A percentile compares a stretch with the other conserved stretches of the same genome.
These are phyloP conservation scores for Cicer yamashitae DNA, from an alignment of 306 rosid species.

Conservation along the genomic window DNA sequence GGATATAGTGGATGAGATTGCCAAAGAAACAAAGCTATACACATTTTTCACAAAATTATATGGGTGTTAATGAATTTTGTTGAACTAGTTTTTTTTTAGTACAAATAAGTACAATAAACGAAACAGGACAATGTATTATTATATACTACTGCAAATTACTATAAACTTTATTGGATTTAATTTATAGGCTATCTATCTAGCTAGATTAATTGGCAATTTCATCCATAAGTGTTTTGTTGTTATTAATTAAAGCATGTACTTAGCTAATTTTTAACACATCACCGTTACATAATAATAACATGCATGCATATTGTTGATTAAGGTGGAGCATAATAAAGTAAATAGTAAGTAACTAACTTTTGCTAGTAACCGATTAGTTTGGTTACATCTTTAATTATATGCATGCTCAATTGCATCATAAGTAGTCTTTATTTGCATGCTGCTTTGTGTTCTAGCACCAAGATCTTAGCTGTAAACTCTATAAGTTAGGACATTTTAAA, in stretches of 20 bases:
- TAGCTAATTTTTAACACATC: too few relatives aligned
- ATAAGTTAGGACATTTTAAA: background rate
- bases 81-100: too few relatives aligned
- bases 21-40: slow-evolving; percentile 75
- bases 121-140: background rate
- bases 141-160: background rate
- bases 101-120: background rate
- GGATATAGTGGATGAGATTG: slow-evolving; percentile 70
- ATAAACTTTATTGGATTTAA: background rate
- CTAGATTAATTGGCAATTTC: background rate
- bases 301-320: background rate
- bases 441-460: background rate
- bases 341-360: too few relatives aligned
- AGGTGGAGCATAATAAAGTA: background rate
- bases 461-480: background rate
- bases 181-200: background rate
- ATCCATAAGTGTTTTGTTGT: background rate
- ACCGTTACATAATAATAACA: too few relatives aligned
- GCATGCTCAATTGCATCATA: background rate
- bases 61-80: background rate
- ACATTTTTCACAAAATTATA: slow-evolving; percentile 48
- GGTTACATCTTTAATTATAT: background rate
- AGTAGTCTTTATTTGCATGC: background rate
- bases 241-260: too few relatives aligned
- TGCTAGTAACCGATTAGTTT: background rate